Conservation (phyloP, 305 asterid genomes). For the Fraxinus ornus region DNA sequence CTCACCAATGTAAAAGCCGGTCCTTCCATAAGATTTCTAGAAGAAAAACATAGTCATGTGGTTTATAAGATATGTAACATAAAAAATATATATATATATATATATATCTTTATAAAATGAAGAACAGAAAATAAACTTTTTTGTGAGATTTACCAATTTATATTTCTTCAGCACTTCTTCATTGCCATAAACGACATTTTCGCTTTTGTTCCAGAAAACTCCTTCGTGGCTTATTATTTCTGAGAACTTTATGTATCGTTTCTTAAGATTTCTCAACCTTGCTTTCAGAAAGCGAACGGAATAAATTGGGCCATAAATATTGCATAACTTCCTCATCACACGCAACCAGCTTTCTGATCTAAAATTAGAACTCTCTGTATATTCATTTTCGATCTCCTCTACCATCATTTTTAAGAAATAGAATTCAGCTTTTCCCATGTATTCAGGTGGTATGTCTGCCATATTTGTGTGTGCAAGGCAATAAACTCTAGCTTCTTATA, state of each 20-base stretch:
- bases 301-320: slow-evolving; percentile 22
- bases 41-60: slow-evolving; percentile 15
- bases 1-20: slow-evolving; percentile 29
- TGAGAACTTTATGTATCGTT: slow-evolving; percentile 36
- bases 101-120: background rate
- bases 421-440: slow-evolving; percentile 21
- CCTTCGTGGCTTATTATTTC: slow-evolving; percentile 34
- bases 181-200: slow-evolving; percentile 30
- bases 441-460: slow-evolving; percentile 14
- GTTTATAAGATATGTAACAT: background rate
- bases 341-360: slow-evolving; percentile 31
- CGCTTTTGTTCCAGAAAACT: slow-evolving; percentile 34
- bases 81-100: no score
- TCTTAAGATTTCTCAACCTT: slow-evolving; percentile 22
- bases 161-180: slow-evolving; percentile 24
- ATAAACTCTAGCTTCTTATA: background rate
- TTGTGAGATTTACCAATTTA: slow-evolving; percentile 24
- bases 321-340: slow-evolving; percentile 26
- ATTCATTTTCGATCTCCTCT: slow-evolving; percentile 39
- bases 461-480: slow-evolving; percentile 4
- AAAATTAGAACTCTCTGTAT: slow-evolving; percentile 31
- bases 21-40: slow-evolving; percentile 20
- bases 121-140: background rate
- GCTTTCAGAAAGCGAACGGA: slow-evolving; percentile 30
- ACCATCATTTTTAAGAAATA: slow-evolving; percentile 36